Conservation (phyloP, 257 asterid genomes). For the Prunella vulgaris region DNA sequence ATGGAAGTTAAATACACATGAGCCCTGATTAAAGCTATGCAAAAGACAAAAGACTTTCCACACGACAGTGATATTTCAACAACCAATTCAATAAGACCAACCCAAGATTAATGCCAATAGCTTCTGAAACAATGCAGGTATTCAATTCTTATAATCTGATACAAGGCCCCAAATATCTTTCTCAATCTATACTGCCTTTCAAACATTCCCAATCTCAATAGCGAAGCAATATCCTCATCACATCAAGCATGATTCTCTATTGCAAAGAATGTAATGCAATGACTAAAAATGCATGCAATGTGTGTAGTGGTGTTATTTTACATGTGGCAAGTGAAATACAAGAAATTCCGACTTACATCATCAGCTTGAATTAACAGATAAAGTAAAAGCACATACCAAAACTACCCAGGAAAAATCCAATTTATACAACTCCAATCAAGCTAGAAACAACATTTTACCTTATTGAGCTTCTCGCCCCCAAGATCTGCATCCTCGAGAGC, state of each 20-base stretch:
- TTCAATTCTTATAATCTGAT: neutral
- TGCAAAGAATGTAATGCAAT: neutral
- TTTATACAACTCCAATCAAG: neutral
- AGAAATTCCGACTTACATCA: neutral
- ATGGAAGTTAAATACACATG: neutral
- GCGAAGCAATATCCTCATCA: neutral
- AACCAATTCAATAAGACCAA: conserved; percentile 4
- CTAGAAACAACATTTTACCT: conserved; percentile 22
- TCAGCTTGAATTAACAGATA: neutral
- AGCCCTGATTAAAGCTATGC: neutral
- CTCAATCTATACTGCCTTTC: neutral
- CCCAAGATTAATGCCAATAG: neutral
- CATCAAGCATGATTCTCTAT: neutral
- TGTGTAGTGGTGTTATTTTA: neutral
- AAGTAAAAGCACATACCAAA: neutral
- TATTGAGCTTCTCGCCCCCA: conserved; percentile 40
- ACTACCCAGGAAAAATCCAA: neutral
- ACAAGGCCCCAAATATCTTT: neutral
- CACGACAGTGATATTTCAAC: neutral
- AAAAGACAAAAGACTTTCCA: neutral
- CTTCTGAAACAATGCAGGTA: neutral
- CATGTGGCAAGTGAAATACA: neutral
- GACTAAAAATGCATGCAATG: neutral
- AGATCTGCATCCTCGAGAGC: conserved; percentile 51
- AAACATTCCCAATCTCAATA: neutral